These are phyloP conservation scores for Dicorynia guianensis DNA, from an alignment of 306 rosid species.

Conservation along the genomic window DNA sequence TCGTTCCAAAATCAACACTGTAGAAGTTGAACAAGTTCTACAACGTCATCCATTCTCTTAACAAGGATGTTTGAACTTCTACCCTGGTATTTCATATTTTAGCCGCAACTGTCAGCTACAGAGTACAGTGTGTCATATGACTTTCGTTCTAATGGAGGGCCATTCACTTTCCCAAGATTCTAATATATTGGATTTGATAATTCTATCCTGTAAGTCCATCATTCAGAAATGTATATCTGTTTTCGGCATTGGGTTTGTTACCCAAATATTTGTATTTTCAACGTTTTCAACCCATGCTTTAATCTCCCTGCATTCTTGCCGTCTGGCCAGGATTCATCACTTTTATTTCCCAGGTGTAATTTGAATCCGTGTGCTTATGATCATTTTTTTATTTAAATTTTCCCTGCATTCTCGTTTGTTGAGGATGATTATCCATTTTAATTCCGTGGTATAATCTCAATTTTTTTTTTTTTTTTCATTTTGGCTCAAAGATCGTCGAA, in stretches of 20 bases:
- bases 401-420: background rate
- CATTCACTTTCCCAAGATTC: slow-evolving; percentile 65
- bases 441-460: slow-evolving; percentile 18
- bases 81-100: background rate
- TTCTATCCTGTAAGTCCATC: slow-evolving; percentile 79
- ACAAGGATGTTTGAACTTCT: too few relatives aligned
- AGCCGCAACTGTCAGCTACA: background rate
- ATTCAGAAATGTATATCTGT: slow-evolving; percentile 26
- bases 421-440: background rate
- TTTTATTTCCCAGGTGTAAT: too few relatives aligned
- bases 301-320: too few relatives aligned
- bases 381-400: background rate
- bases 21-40: background rate
- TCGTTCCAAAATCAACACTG: too few relatives aligned
- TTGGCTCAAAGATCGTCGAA: slow-evolving; percentile 75
- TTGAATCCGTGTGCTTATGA: background rate
- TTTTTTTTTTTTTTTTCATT: slow-evolving; percentile 16
- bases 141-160: slow-evolving; percentile 66
- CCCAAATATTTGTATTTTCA: slow-evolving; percentile 16
- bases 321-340: too few relatives aligned
- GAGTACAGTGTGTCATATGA: too few relatives aligned
- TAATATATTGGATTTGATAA: slow-evolving; percentile 89
- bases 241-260: background rate
- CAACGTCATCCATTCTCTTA: too few relatives aligned
- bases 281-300: slow-evolving; percentile 1